Evolutionary conservation across 1,284 basidiomycete genomes (phyloP).

Genomic region (Cryptococcus sp.): DNA sequence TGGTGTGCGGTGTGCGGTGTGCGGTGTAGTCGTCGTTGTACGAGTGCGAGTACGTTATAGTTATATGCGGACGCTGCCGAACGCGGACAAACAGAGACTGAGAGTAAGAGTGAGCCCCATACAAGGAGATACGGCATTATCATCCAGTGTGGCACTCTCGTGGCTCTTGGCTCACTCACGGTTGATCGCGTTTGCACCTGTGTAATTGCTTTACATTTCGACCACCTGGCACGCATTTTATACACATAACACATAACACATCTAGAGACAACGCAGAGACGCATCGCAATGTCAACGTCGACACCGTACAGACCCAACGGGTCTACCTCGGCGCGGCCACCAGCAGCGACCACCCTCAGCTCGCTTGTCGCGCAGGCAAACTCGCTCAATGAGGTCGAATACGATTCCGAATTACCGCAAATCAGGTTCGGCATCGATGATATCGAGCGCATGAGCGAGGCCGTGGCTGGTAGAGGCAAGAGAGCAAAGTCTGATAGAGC

Average conservation of each 20-base stretch:
- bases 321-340: constrained; percentile 17
- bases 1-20: no score
- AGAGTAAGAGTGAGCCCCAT: no score
- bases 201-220: background rate
- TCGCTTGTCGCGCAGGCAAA: constrained; percentile 47
- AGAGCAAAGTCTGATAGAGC: constrained; percentile 27
- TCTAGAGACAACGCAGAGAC: no score
- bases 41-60: no score
- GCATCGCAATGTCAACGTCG: constrained; percentile 15
- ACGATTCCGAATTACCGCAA: constrained; percentile 47
- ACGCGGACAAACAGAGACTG: no score
- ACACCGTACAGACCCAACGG: constrained; percentile 9
- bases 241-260: background rate
- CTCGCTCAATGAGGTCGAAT: constrained; percentile 38
- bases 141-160: background rate
- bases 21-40: no score
- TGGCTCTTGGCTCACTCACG: background rate
- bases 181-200: background rate
- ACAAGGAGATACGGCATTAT: background rate
- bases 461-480: constrained; percentile 39
- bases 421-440: constrained; percentile 50
- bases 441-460: constrained; percentile 50
- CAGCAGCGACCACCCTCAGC: constrained; percentile 33
- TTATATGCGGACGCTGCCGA: no score
- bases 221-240: background rate